phyloP scores from a whole-genome alignment of 2,329 filamentous ascomycete species.

The Botryotinia narcissicola region DNA sequence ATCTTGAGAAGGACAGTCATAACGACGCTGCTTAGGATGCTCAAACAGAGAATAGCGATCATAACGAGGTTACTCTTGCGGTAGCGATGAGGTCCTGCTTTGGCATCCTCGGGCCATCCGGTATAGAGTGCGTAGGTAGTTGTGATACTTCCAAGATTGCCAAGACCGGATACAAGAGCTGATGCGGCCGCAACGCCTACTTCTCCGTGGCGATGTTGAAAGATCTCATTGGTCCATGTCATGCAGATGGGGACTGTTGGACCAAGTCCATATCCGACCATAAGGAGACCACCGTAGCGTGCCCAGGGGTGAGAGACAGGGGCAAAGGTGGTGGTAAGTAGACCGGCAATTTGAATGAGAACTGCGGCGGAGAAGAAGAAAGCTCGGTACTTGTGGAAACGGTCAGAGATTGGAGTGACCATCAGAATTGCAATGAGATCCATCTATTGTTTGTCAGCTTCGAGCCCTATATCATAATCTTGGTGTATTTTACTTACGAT shows the following conservation, averaged over 20 bases:
- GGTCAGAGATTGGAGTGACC: slow-evolving; percentile 80
- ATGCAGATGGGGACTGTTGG: slow-evolving; percentile 91
- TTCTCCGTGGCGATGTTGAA: slow-evolving; percentile 84
- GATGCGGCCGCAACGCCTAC: slow-evolving; percentile 85
- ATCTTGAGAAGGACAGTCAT: slow-evolving; percentile 67
- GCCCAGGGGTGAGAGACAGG: slow-evolving; percentile 68
- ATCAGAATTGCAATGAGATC: slow-evolving; percentile 84
- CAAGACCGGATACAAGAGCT: slow-evolving; percentile 81
- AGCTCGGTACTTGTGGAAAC: slow-evolving; percentile 76
- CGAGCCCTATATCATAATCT: not conserved
- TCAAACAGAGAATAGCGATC: slow-evolving; percentile 78
- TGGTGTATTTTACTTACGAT: slow-evolving; percentile 56
- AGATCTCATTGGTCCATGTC: slow-evolving; percentile 90
- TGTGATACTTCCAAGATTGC: slow-evolving; percentile 80
- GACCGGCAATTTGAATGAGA: slow-evolving; percentile 76
- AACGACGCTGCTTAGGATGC: slow-evolving; percentile 67
- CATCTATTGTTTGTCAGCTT: slow-evolving; percentile 53
- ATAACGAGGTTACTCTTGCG: slow-evolving; percentile 83
- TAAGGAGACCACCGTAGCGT: slow-evolving; percentile 81
- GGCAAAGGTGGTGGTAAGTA: slow-evolving; percentile 76
- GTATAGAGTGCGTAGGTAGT: slow-evolving; percentile 89
- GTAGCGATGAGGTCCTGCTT: slow-evolving; percentile 67
- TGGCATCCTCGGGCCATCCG: slow-evolving; percentile 76
- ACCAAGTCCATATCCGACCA: slow-evolving; percentile 86
- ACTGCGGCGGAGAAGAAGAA: slow-evolving; percentile 77